Evolutionary conservation across 768 basidiomycete genomes (phyloP).

Genomic region (Tricholoma bakamatsutake): DNA sequence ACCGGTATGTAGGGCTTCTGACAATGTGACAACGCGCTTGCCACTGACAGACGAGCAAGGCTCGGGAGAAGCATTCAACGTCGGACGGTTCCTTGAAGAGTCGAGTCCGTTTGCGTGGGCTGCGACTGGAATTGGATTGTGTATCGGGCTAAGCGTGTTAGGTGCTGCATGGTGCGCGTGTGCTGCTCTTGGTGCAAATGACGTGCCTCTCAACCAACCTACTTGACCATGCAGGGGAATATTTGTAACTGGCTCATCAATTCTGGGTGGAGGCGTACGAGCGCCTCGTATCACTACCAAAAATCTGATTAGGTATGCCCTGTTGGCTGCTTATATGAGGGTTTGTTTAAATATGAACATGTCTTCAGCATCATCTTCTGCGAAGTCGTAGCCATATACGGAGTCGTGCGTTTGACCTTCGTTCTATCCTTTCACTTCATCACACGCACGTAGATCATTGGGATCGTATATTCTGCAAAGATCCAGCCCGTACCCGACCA

Average conservation of each 20-base stretch:
- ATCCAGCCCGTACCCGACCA: conserved; percentile 54
- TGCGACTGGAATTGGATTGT: conserved; percentile 83
- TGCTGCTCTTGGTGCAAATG: neutral
- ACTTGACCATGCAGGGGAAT: conserved; percentile 71
- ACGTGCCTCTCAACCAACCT: neutral
- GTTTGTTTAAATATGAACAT: neutral
- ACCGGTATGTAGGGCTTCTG: conserved; percentile 53
- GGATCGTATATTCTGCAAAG: conserved; percentile 92
- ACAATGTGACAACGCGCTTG: neutral
- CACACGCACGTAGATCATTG: conserved; percentile 62
- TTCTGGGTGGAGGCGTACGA: conserved; percentile 92
- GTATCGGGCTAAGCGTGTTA: conserved; percentile 87
- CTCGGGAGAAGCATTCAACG: conserved; percentile 89
- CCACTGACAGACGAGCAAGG: conserved; percentile 35
- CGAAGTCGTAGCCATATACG: conserved; percentile 99
- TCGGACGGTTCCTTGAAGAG: conserved; percentile 91
- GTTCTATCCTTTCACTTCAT: neutral
- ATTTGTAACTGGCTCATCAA: conserved; percentile 93
- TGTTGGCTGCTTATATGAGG: neutral
- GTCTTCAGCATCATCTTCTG: conserved; percentile 89
- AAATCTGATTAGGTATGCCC: conserved; percentile 86
- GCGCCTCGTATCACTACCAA: conserved; percentile 93
- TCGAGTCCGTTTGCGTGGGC: conserved; percentile 93
- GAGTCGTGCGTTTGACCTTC: conserved; percentile 55
- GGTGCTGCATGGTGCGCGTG: conserved; percentile 88